Evolutionary conservation across 2,329 filamentous ascomycete genomes (phyloP).

Genomic region (Tolypocladium cylindrosporum): DNA sequence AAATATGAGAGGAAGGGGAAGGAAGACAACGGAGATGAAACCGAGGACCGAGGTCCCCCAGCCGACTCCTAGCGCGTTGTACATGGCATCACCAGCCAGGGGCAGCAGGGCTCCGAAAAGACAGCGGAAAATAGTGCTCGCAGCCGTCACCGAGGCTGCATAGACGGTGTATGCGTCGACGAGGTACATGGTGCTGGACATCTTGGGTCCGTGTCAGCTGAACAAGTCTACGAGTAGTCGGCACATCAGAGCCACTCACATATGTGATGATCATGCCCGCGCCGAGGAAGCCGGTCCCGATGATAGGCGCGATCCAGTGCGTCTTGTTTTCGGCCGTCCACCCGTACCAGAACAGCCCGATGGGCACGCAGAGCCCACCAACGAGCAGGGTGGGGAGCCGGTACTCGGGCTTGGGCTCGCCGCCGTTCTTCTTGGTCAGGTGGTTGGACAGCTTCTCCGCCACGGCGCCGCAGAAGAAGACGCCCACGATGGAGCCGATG

Average conservation of each 20-base stretch:
- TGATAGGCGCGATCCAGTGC: constrained; percentile 43
- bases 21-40: background rate
- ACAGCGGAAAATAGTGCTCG: background rate
- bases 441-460: background rate
- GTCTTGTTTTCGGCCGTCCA: constrained; percentile 31
- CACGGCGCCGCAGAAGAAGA: background rate
- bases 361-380: constrained; percentile 7
- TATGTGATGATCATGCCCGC: background rate
- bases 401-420: constrained; percentile 8
- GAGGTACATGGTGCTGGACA: background rate
- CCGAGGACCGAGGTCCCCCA: background rate
- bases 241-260: background rate
- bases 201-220: background rate
- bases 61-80: background rate
- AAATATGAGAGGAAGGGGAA: background rate
- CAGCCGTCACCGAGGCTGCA: background rate
- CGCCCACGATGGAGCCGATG: background rate
- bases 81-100: background rate
- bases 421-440: constrained; percentile 1
- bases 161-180: background rate
- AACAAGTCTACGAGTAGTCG: background rate
- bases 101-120: background rate
- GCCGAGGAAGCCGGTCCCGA: constrained; percentile 21
- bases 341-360: constrained; percentile 14
- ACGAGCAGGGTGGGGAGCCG: constrained; percentile 11